Base-by-base conservation (phyloP, 73 alveolate genomes). In the Tetrahymena elliotti region DNA sequence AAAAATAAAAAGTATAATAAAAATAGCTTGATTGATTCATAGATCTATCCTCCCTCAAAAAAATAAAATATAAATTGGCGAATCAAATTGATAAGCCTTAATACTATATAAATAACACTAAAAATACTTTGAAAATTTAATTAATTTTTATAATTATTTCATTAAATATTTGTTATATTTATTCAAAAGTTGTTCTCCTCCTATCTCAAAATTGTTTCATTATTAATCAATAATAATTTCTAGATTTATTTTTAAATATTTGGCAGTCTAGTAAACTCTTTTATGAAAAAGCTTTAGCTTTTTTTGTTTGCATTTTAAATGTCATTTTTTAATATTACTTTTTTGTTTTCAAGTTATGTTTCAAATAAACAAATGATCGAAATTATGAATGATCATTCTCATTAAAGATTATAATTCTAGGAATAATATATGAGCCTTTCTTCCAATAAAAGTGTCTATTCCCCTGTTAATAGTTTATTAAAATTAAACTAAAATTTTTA, bases 371-470 rank as follows among this genome's bases (percentile, higher is more conserved):
- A 84, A 52, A 92, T 94, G 95, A 83, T 94, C 96, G 16, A 94
- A 88, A 38, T 94, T 94, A 47, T 94, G 93, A n/a, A 94, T 94
- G 0, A 94, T 94, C 35, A 84, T 84, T 94, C 93, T 53, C 54
- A 84, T 94, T 40, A 94, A 82, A 20, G 93, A 94, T 52, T 94
- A 84, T 33, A 94, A 94, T 52, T 94, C 96, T 12, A 94, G 84
- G 27, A 94, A 84, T 33, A 94, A 92, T 18, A 94, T 88, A 94
- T 94, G 96, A 24, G 96, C 96, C 53, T 94, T 94, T 35, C 96
- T 94, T 41, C 96, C 96, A 35, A 94, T 36, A 52, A 94, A 94
- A 6, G 96, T 94, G 84, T 94, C 96, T 31, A 94, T 40, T 36
- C 93, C 96, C 35, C 96, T 94, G 84, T 8, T 1, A 33, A 84